Base-by-base conservation (phyloP, 2,329 filamentous ascomycete genomes). In the Thelonectria rubi region DNA sequence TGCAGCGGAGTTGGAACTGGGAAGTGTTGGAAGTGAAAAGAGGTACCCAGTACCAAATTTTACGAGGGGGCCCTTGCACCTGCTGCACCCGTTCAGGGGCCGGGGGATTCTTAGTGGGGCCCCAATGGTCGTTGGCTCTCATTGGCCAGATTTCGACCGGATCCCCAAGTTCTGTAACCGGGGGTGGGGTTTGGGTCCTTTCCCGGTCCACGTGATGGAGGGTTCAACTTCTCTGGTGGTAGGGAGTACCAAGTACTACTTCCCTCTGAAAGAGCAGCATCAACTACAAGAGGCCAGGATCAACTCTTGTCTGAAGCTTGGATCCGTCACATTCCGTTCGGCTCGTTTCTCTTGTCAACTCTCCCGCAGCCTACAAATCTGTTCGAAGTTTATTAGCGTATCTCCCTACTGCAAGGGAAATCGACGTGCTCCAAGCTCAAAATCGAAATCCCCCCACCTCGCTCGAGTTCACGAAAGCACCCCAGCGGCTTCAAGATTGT, bases 391-490 rank as follows among this genome's bases (percentile, higher is more conserved):
- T 30, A 30, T 30, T 30, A 30, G 26, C 26, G 10, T 8, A 10
- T 42, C 42, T 45, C 42, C 20, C 12, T 18, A 12, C 18, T 21
- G 32, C 53, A 42, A 55, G 42, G 57, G 46, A 55, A 54, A 37
- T 15, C 40, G 15, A 30, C 46, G 39, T 40, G 20, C 34, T 37
- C 15, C 34, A 37, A 39, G 34, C 42, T 30, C 42, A 20, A 21
- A 45, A 18, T 18, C 17, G 37, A 57, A 24, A 59, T 51, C 50
- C 59, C 54, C 63, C 68, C 55, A 65, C 61, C 32, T 47, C 42
- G 37, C 15, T 56, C 11, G 60, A 55, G 55, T 65, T 55, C 60
- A 39, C 26, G 26, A 30, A 30, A 30, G 26, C 26, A 37, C 12
- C 34, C 34, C 34, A 10, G 34, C 34, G 12, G 59, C 53, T 20